phyloP scores from a whole-genome alignment of 495 filamentous ascomycete species.

The Penicillium mononematosum region DNA sequence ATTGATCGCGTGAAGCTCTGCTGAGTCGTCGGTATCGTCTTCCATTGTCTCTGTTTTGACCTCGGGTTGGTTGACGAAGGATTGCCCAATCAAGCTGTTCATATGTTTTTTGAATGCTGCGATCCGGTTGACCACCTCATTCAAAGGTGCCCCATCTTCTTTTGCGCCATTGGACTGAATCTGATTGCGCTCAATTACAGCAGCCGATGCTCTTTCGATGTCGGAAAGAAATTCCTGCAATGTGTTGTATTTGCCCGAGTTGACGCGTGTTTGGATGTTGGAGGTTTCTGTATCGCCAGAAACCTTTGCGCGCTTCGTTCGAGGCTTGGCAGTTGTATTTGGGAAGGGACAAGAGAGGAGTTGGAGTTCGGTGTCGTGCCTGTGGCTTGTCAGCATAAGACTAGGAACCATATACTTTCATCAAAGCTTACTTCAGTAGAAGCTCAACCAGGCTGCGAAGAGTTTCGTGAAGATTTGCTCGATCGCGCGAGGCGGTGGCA shows the following conservation, averaged over 20 bases:
- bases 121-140: slow-evolving; percentile 42
- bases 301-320: slow-evolving; percentile 50
- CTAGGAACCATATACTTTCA: background rate
- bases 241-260: slow-evolving; percentile 42
- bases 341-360: slow-evolving; percentile 45
- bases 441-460: slow-evolving; percentile 43
- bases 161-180: slow-evolving; percentile 32
- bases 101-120: slow-evolving; percentile 50
- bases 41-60: slow-evolving; percentile 42
- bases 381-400: slow-evolving; percentile 26
- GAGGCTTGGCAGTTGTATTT: slow-evolving; percentile 43
- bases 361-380: slow-evolving; percentile 44
- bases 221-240: slow-evolving; percentile 51
- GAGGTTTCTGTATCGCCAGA: slow-evolving; percentile 39
- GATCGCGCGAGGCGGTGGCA: slow-evolving; percentile 33
- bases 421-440: slow-evolving; percentile 35
- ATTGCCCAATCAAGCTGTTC: slow-evolving; percentile 49
- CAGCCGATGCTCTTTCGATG: slow-evolving; percentile 48
- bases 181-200: slow-evolving; percentile 46
- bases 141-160: slow-evolving; percentile 35
- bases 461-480: slow-evolving; percentile 39
- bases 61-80: slow-evolving; percentile 36
- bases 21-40: slow-evolving; percentile 35
- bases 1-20: slow-evolving; percentile 26
- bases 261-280: slow-evolving; percentile 43